Percentiles rank a stretch among this genome's conserved stretches.
Conservation (phyloP, 805 yeast species). For the Candida broadrunensis region DNA sequence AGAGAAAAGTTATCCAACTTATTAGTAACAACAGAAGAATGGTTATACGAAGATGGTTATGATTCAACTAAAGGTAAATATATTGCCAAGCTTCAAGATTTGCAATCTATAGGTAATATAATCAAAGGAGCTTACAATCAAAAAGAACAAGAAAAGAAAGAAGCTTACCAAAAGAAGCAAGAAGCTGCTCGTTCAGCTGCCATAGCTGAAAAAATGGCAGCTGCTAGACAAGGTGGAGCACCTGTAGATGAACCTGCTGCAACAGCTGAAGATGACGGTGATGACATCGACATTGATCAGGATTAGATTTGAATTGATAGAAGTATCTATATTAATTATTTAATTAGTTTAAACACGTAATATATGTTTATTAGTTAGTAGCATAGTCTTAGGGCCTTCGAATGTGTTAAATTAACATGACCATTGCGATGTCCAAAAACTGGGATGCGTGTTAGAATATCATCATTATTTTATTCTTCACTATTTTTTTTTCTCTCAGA, state of each 20-base stretch:
- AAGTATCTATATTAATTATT: no score
- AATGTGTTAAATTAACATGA: no score
- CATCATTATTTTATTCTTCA: no score
- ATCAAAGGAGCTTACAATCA: constrained; percentile 93
- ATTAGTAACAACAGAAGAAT: constrained; percentile 88
- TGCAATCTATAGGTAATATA: constrained; percentile 90
- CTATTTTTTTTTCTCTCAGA: no score
- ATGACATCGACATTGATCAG: constrained; percentile 33
- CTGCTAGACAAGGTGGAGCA: constrained; percentile 70
- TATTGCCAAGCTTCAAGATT: constrained; percentile 96
- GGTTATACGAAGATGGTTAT: constrained; percentile 97
- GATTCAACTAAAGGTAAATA: constrained; percentile 95
- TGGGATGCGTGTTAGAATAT: no score
- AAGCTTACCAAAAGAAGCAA: constrained; percentile 76
- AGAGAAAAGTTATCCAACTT: constrained; percentile 71
- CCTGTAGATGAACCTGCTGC: constrained; percentile 19
- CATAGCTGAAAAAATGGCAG: constrained; percentile 80
- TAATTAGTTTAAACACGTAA: no score
- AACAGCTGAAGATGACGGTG: constrained; percentile 18
- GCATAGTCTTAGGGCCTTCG: no score
- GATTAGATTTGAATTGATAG: constrained; percentile 25
- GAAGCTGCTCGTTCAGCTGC: constrained; percentile 77
- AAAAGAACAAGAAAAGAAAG: constrained; percentile 93
- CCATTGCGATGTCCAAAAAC: no score
- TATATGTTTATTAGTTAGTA: no score